Evolutionary conservation across 1,284 basidiomycete species (phyloP).

Genomic region (Schizophyllum commune): DNA sequence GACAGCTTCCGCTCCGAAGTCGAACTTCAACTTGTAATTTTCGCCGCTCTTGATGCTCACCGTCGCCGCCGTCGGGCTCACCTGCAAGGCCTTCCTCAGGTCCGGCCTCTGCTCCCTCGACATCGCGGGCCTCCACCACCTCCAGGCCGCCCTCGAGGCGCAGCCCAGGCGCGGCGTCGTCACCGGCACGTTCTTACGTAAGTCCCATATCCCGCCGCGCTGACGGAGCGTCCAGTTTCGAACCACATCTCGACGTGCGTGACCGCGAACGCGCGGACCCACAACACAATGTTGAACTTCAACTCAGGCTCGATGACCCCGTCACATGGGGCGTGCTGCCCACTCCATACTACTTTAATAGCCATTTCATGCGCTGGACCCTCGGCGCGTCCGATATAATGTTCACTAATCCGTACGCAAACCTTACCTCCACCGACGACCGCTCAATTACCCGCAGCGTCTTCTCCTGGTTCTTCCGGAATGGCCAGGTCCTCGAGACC

Average conservation of each 20-base stretch:
- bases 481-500: slow-evolving; percentile 92
- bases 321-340: slow-evolving; percentile 82
- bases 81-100: slow-evolving; percentile 71
- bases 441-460: slow-evolving; percentile 31
- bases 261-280: neutral
- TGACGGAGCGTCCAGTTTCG: slow-evolving; percentile 48
- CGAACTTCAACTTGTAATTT: neutral
- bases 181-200: slow-evolving; percentile 46
- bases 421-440: slow-evolving; percentile 1
- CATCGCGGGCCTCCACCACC: slow-evolving; percentile 59
- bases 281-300: slow-evolving; percentile 3
- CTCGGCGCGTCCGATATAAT: slow-evolving; percentile 91
- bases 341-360: slow-evolving; percentile 46
- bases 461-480: slow-evolving; percentile 78
- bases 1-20: neutral
- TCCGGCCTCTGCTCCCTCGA: slow-evolving; percentile 58
- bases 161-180: neutral
- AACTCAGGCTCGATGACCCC: slow-evolving; percentile 63
- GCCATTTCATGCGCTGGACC: slow-evolving; percentile 72
- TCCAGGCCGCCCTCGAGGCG: slow-evolving; percentile 53
- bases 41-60: slow-evolving; percentile 41
- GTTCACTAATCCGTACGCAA: slow-evolving; percentile 83
- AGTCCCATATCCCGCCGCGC: slow-evolving; percentile 6
- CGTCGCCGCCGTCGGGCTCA: slow-evolving; percentile 57
- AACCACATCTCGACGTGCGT: slow-evolving; percentile 89